Evolutionary conservation across 2,329 filamentous ascomycete species (phyloP), one percentile per base, ranked within the genome.

Genomic region (Aspergillus sclerotialis): DNA sequence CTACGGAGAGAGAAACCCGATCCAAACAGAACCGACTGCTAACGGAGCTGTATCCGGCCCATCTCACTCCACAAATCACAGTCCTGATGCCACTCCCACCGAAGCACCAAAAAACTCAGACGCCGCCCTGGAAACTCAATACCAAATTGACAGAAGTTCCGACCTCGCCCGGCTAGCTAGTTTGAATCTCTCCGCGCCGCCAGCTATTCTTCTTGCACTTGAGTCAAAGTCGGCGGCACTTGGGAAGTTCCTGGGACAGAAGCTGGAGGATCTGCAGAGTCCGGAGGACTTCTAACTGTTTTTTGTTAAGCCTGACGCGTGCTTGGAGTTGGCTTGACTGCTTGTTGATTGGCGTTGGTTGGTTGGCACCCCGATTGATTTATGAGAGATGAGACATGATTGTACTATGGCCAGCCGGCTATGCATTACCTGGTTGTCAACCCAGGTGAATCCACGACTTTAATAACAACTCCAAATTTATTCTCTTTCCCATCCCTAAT

Each of bases 161-260:
- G 62, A 65, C 35, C 52, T 65, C 7, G 56, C 55, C 3, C 60
- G 63, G 13, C 45, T 65, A 9, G 51, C 56, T 2, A 60, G 56
- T 32, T 39, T 65, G 26, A 65, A 65, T 28, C 52, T 65, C 0
- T 56, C 54, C 4, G 51, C 62, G 2, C 56, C 58, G 1, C 61
- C 63, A 0, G 44, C 58, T 2, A 62, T 64, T 3, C 45, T 65
- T 5, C 45, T 65, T 8, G 63, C 63, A 1, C 37, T 65, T 8
- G 63, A 65, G 36, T 64, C 62, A 6, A 65, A 65, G 40, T 64
- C 60, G 14, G 63, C 61, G 2, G 63, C 62, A 4, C 36, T 65
- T 27, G 62, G 58, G 5, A 50, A 53, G 8, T 65, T 65, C 32
- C 47, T 65, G 9, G 49, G 59, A 8, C 56, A 63, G 33, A 65